These are phyloP conservation scores for Hebeloma cylindrosporum DNA, from an alignment of 768 basidiomycete genomes.

Conservation along the genomic window DNA sequence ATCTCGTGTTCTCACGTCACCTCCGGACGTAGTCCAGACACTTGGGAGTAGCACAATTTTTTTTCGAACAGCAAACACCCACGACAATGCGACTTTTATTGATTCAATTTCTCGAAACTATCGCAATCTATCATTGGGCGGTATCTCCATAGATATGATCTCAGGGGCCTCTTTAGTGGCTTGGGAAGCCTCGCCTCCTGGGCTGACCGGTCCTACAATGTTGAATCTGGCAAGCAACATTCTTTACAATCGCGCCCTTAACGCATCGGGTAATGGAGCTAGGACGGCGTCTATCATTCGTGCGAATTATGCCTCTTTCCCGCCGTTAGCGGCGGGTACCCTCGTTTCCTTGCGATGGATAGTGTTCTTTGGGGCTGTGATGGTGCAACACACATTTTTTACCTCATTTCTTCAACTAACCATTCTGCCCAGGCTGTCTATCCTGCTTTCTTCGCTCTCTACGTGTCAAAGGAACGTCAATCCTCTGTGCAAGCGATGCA, in stretches of 20 bases:
- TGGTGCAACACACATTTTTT: slow-evolving; percentile 41
- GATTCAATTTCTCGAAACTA: slow-evolving; percentile 50
- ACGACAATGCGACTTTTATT: slow-evolving; percentile 62
- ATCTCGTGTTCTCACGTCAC: slow-evolving; percentile 48
- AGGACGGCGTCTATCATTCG: slow-evolving; percentile 52
- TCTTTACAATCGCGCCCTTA: slow-evolving; percentile 62
- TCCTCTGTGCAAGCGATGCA: slow-evolving; percentile 83
- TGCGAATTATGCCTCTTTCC: slow-evolving; percentile 59
- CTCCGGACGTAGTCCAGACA: slow-evolving; percentile 50
- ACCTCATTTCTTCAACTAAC: not conserved
- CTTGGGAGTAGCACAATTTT: slow-evolving; percentile 43
- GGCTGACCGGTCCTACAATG: slow-evolving; percentile 56
- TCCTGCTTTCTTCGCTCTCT: slow-evolving; percentile 80
- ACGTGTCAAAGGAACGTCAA: slow-evolving; percentile 71
- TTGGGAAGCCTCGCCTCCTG: slow-evolving; percentile 68
- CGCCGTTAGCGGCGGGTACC: slow-evolving; percentile 53
- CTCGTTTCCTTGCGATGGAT: slow-evolving; percentile 71
- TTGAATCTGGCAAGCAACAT: slow-evolving; percentile 71
- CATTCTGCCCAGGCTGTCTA: slow-evolving; percentile 54
- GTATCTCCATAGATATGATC: slow-evolving; percentile 58
- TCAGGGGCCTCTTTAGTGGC: slow-evolving; percentile 58
- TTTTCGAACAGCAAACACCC: slow-evolving; percentile 40
- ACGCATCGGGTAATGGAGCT: slow-evolving; percentile 41
- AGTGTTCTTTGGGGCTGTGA: slow-evolving; percentile 69
- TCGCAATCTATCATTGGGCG: slow-evolving; percentile 60